Conservation (phyloP, 805 yeast species). For the Wickerhamomyces canadensis region DNA sequence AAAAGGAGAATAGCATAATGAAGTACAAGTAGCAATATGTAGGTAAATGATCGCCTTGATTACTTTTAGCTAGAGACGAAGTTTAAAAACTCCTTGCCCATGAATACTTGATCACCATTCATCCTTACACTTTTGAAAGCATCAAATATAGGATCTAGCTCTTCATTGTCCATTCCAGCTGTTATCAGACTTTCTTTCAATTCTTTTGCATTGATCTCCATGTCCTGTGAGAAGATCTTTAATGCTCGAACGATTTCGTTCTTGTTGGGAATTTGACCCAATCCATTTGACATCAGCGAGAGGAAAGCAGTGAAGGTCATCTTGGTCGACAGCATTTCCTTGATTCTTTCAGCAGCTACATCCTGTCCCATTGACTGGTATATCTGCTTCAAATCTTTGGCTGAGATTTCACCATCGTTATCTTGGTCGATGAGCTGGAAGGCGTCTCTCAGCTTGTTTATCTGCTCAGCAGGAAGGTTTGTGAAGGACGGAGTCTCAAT, state of each 20-base stretch:
- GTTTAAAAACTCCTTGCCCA: constrained; percentile 60
- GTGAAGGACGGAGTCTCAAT: too few species aligned
- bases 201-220: constrained; percentile 42
- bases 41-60: not conserved
- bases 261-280: constrained; percentile 45
- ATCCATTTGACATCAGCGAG: constrained; percentile 51
- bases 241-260: constrained; percentile 56
- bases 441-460: constrained; percentile 62
- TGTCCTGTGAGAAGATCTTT: constrained; percentile 40
- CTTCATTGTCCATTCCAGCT: constrained; percentile 32
- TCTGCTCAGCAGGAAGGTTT: constrained; percentile 54
- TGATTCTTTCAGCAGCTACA: constrained; percentile 35
- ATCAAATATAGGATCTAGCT: constrained; percentile 45
- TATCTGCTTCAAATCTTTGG: constrained; percentile 48
- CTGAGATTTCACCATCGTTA: constrained; percentile 60
- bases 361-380: constrained; percentile 48
- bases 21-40: too few species aligned
- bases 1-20: too few species aligned
- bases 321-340: constrained; percentile 41
- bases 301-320: constrained; percentile 57
- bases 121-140: constrained; percentile 50
- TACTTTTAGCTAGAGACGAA: constrained; percentile 11
- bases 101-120: constrained; percentile 53
- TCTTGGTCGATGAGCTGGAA: constrained; percentile 80
- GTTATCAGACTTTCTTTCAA: constrained; percentile 45